Percentiles rank a stretch among this genome's conserved stretches.
These are phyloP conservation scores for Quercus berberidifolia DNA, from an alignment of 306 rosid genomes.

Conservation along the genomic window DNA sequence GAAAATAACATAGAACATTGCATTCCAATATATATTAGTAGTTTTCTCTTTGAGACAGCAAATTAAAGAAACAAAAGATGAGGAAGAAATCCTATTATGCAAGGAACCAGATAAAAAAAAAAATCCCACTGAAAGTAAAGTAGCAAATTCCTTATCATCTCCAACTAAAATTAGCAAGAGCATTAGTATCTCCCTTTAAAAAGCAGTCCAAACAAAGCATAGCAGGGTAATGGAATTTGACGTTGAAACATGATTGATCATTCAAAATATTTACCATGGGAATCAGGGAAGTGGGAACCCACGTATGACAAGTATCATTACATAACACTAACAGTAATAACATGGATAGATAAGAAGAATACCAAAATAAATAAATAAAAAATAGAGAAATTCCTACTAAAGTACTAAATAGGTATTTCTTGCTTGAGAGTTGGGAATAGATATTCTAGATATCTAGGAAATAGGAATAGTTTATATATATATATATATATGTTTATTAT, in stretches of 20 bases:
- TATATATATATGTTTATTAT: too few relatives aligned
- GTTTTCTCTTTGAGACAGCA: conserved; percentile 11
- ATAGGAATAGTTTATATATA: too few relatives aligned
- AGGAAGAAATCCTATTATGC: not conserved
- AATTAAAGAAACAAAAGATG: not conserved
- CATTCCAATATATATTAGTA: not conserved
- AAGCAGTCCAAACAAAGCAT: not conserved
- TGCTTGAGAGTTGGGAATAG: not conserved
- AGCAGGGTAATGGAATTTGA: not conserved
- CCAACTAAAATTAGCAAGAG: not conserved
- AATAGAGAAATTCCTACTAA: not conserved
- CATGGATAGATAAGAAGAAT: not conserved
- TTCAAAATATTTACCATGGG: not conserved
- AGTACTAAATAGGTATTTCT: not conserved
- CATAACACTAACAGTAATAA: not conserved
- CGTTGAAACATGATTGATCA: not conserved
- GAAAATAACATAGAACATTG: conserved; percentile 23
- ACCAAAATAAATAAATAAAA: not conserved
- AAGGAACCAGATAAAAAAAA: not conserved
- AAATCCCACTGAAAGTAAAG: not conserved
- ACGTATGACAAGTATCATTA: not conserved
- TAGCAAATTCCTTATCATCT: not conserved
- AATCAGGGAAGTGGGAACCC: too few relatives aligned
- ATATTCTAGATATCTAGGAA: too few relatives aligned
- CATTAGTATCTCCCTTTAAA: not conserved